Conservation (phyloP, 306 rosid genomes). For the Carpinus viminea region DNA sequence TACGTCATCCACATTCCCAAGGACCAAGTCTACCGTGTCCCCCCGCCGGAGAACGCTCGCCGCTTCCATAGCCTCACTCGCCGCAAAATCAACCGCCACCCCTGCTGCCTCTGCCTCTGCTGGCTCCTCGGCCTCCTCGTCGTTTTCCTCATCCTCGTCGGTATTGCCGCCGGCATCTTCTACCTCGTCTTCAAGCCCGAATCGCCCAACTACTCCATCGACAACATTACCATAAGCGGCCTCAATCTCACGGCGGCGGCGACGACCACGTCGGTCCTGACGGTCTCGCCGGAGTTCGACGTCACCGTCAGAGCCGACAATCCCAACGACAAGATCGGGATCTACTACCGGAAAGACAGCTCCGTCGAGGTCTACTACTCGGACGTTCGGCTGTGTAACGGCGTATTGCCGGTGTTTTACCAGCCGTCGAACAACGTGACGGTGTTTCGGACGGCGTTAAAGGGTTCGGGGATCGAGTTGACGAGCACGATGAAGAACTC, state of each 20-base stretch:
- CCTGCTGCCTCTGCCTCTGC: slow-evolving; percentile 46
- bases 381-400: slow-evolving; percentile 45
- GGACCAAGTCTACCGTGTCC: slow-evolving; percentile 76
- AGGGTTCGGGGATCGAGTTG: slow-evolving; percentile 42
- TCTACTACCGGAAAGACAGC: slow-evolving; percentile 57
- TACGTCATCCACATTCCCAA: slow-evolving; percentile 72
- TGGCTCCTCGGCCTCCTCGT: slow-evolving; percentile 40
- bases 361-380: slow-evolving; percentile 42
- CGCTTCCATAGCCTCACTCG: slow-evolving; percentile 45
- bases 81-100: slow-evolving; percentile 29
- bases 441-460: slow-evolving; percentile 45
- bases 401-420: slow-evolving; percentile 58
- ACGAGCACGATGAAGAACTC: slow-evolving; percentile 25
- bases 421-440: slow-evolving; percentile 71
- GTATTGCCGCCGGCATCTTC: slow-evolving; percentile 43
- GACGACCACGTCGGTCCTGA: slow-evolving; percentile 14
- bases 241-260: slow-evolving; percentile 41
- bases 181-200: slow-evolving; percentile 63
- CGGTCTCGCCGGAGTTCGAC: slow-evolving; percentile 52
- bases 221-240: slow-evolving; percentile 42
- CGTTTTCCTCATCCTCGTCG: slow-evolving; percentile 39
- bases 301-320: slow-evolving; percentile 52
- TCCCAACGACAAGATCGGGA: slow-evolving; percentile 67
- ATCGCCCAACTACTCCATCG: slow-evolving; percentile 53
- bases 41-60: slow-evolving; percentile 69